These are phyloP conservation scores for Pseudopyricularia javanii DNA, from an alignment of 2,329 filamentous ascomycete species.

Conservation along the genomic window DNA sequence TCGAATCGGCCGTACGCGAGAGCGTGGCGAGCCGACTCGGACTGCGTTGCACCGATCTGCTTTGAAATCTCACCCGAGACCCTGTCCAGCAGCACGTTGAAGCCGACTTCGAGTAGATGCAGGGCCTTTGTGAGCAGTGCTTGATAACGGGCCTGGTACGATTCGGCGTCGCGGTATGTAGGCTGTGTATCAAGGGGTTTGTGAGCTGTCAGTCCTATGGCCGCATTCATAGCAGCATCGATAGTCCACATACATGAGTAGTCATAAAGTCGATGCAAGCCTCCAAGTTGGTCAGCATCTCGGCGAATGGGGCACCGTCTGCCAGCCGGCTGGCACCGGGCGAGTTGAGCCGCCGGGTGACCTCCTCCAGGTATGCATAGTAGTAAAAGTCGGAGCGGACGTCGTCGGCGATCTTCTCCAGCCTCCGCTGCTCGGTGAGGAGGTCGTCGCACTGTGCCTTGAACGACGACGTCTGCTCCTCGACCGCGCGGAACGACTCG, in stretches of 20 bases:
- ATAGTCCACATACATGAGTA: constrained; percentile 55
- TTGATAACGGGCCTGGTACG: constrained; percentile 79
- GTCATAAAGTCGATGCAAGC: constrained; percentile 90
- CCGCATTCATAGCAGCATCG: too few species aligned
- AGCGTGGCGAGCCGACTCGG: constrained; percentile 46
- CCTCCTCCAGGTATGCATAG: constrained; percentile 86
- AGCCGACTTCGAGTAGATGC: constrained; percentile 47
- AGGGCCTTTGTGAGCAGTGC: constrained; percentile 60
- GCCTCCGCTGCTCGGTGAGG: constrained; percentile 65
- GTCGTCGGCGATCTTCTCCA: constrained; percentile 69
- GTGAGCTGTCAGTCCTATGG: neutral
- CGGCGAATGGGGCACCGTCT: constrained; percentile 70
- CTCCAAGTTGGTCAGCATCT: constrained; percentile 80
- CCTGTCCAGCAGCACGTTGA: constrained; percentile 37
- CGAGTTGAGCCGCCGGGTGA: constrained; percentile 80
- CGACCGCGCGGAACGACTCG: constrained; percentile 76
- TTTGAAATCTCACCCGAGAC: constrained; percentile 41
- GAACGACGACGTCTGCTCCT: constrained; percentile 85
- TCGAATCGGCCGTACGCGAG: constrained; percentile 48
- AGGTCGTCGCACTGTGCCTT: constrained; percentile 85
- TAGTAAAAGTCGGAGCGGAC: constrained; percentile 87
- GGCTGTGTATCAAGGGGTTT: constrained; percentile 32
- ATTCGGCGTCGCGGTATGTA: constrained; percentile 74
- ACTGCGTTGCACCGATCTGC: constrained; percentile 41
- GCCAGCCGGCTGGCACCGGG: constrained; percentile 81